These are phyloP conservation scores for Dioszegia crocea DNA, from an alignment of 768 basidiomycete genomes.

Conservation along the genomic window DNA sequence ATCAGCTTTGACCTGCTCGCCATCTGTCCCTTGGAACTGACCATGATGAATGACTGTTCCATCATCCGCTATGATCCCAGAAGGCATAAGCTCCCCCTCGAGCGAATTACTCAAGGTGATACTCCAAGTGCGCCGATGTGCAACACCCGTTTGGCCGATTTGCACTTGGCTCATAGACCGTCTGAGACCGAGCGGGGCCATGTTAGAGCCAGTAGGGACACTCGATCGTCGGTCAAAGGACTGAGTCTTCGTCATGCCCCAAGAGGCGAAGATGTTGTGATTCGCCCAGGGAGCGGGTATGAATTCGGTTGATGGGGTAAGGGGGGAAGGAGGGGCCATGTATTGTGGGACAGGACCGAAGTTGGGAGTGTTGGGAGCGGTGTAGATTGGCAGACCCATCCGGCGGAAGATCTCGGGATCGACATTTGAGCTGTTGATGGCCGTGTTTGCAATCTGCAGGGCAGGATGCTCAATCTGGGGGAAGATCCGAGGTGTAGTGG, in stretches of 20 bases:
- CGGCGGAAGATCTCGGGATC: background rate
- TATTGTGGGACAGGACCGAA: background rate
- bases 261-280: slow-evolving; percentile 26
- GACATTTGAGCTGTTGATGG: background rate
- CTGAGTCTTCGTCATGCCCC: too few relatives aligned
- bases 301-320: slow-evolving; percentile 6
- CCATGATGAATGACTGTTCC: slow-evolving; percentile 36
- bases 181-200: background rate
- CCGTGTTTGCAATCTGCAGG: background rate
- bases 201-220: background rate
- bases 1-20: slow-evolving; percentile 1
- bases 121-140: slow-evolving; percentile 26
- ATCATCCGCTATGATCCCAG: slow-evolving; percentile 29
- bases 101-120: slow-evolving; percentile 19
- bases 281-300: slow-evolving; percentile 20
- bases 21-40: too few relatives aligned
- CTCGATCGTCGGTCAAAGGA: background rate
- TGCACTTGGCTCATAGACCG: background rate
- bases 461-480: background rate
- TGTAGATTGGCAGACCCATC: background rate
- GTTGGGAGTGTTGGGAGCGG: background rate
- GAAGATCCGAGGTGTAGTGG: background rate
- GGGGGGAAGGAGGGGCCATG: slow-evolving; percentile 13
- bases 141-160: background rate
- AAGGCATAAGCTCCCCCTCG: slow-evolving; percentile 24